Base-by-base conservation (phyloP, 805 yeast species). In the Grigorovia jiainica region DNA sequence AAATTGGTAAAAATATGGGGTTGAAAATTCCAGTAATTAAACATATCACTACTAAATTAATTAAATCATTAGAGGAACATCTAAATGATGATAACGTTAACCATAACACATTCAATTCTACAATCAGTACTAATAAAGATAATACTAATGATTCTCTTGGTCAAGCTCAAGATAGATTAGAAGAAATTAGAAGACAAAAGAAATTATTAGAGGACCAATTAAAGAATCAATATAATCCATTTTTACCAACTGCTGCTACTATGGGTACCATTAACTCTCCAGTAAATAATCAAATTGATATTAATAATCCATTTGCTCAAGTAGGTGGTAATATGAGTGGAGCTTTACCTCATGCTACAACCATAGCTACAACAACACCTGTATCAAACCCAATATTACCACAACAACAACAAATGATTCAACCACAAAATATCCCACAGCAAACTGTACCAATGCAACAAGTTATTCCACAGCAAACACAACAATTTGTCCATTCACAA, bases 21-120 rank as follows among this genome's bases (percentile, higher is more conserved):
- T 68, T 90, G 49, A 89, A 82, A 54, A 95, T 92, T 27, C 98
- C 98, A 30, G 89, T 95, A 11, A 89, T 92, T 47, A 86, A 86
- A 58, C 98, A 92, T 64, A 97, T 97, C 1, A 97, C 97, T 18
- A 89, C 97, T 2, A 92, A 95, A 20, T 71, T 92, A 48, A 83
- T 95, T 3, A 73, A 79, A 27, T 80, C 94, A 11, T 73, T 92
- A 47, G 92, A 87, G 57, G 96, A 89, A 52, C 94, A 90, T 60
- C 66, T 92, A 50, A 74, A 79, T 49, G 97, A 90, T 57, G 87
- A 89, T 32, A 90, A 43, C 23, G 25, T 38, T n/a, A 50, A 45
- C 2, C 51, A 47, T 48, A 47, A 50, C 32, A 40, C 54, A 1
- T 50, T 54, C 38, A 52, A 38, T 34, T 13, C 29, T 41, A 39